Conservation (phyloP, 176 grass and related monocot species). For the Hordeum marinum region DNA sequence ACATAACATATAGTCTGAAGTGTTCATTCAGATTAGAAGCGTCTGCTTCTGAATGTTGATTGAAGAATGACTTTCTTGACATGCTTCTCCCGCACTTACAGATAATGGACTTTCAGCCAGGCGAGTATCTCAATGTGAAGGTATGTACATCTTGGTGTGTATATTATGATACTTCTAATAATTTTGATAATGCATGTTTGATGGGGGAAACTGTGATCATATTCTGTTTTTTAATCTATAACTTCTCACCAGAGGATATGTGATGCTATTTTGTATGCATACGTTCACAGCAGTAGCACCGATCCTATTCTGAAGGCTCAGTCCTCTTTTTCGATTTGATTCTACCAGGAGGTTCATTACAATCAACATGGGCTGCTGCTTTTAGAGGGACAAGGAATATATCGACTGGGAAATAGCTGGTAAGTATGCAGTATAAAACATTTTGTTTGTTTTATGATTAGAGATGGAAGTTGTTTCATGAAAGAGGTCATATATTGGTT, state of each 20-base stretch:
- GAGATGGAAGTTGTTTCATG: neutral
- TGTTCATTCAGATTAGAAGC: neutral
- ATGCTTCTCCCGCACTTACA: conserved; percentile 26
- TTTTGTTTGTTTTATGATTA: conserved; percentile 12
- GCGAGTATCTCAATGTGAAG: conserved; percentile 99
- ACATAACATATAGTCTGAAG: neutral
- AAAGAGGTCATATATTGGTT: neutral
- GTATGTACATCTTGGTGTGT: conserved; percentile 36
- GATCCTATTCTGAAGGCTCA: conserved; percentile 11
- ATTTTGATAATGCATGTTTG: neutral
- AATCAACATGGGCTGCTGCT: conserved; percentile 95
- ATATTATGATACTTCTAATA: neutral
- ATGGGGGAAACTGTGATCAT: neutral
- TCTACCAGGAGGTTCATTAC: conserved; percentile 90
- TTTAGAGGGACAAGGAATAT: conserved; percentile 94
- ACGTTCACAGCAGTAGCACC: neutral
- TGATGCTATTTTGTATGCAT: neutral
- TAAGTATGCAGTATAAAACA: conserved; percentile 36
- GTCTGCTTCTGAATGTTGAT: neutral
- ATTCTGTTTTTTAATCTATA: neutral
- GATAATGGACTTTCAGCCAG: conserved; percentile 99
- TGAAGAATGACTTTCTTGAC: neutral
- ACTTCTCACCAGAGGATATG: neutral
- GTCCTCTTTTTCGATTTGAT: conserved; percentile 3
- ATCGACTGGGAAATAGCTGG: conserved; percentile 86